Evolutionary conservation across 164 flowering plant species (phyloP), one percentile per base, ranked within the genome.

Genomic region (Liriodendron chinense): DNA sequence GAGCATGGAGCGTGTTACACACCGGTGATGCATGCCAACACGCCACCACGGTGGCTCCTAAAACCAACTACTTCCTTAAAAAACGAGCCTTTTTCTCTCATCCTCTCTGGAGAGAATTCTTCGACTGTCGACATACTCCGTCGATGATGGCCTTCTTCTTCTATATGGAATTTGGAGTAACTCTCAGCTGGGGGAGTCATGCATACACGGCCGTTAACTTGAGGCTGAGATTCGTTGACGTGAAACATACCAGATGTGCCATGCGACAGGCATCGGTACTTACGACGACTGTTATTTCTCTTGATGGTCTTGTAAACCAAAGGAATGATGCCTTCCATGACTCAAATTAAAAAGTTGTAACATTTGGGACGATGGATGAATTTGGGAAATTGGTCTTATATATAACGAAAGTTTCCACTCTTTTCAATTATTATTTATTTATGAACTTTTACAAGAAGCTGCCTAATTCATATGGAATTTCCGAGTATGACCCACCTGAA

Each of bases 251-350:
- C n/a, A 5, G 23, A 13, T 34, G 56, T 9, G 21, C 59, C 59
- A 14, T 70, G 57, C 1, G 61, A 18, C 16, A 70, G 72, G 72
- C 26, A n/a, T 23, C 56, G 56, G 23, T 70, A 70, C 57, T 49
- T 16, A 13, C 72, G 57, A 12, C 59, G 61, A 53, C 5, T 16
- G 25, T 48, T 70, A 1, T 48, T 43, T 23, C 57, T 47, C 72
- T 70, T 70, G 72, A 70, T 70, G 12, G n/a, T 48, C 56, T 50
- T 43, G 72, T 43, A 70, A 50, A 70, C 24, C 24, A 70, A 48
- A 43, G 72, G 72, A n/a, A 70, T n/a, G 57, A 70, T 24, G 9
- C 72, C 72, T 50, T 70, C 72, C 72, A 70, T 47, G n/a, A n/a
- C n/a, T n/a, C n/a, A n/a, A n/a, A n/a, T n/a, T n/a, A n/a, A n/a